A percentile compares a stretch with the other conserved stretches of the same genome.
phyloP scores from a whole-genome alignment of 2,329 filamentous ascomycete genomes.

The Sarocladium oryzae region DNA sequence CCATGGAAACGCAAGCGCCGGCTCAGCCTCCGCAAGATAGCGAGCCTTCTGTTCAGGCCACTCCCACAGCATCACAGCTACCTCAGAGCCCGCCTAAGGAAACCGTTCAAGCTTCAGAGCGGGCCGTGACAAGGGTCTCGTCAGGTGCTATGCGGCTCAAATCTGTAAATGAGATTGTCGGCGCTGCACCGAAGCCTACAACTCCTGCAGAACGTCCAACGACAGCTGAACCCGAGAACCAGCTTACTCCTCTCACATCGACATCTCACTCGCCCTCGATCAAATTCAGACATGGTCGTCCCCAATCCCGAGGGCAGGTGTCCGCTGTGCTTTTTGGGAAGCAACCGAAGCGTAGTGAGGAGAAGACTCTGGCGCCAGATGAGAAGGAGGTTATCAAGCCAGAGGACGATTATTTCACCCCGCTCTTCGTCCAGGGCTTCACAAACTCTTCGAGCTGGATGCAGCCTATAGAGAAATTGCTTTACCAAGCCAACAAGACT shows the following conservation, averaged over 20 bases:
- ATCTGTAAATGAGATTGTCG: conserved; percentile 66
- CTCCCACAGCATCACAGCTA: conserved; percentile 1
- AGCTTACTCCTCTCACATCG: conserved; percentile 34
- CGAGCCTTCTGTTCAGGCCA: background rate
- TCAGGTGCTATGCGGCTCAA: conserved; percentile 66
- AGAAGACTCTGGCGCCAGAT: conserved; percentile 37
- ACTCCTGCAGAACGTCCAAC: conserved; percentile 27
- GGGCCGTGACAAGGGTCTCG: conserved; percentile 63
- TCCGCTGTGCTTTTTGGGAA: conserved; percentile 77
- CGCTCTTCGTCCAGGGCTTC: conserved; percentile 54
- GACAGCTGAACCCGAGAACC: conserved; percentile 24
- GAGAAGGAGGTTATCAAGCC: conserved; percentile 35
- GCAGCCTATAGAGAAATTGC: conserved; percentile 61
- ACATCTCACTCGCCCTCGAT: conserved; percentile 37
- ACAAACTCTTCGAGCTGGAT: conserved; percentile 48
- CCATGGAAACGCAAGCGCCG: conserved; percentile 1
- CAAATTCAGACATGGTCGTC: conserved; percentile 17
- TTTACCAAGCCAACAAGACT: conserved; percentile 82
- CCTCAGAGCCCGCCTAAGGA: conserved; percentile 15
- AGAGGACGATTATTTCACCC: conserved; percentile 58
- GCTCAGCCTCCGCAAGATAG: background rate
- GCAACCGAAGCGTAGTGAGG: conserved; percentile 43
- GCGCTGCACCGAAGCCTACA: conserved; percentile 41
- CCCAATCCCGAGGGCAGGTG: conserved; percentile 50
- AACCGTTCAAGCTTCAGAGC: conserved; percentile 24